Evolutionary conservation across 257 asterid genomes (phyloP), one percentile per base, ranked within the genome.

Genomic region (Penstemon eatonii): DNA sequence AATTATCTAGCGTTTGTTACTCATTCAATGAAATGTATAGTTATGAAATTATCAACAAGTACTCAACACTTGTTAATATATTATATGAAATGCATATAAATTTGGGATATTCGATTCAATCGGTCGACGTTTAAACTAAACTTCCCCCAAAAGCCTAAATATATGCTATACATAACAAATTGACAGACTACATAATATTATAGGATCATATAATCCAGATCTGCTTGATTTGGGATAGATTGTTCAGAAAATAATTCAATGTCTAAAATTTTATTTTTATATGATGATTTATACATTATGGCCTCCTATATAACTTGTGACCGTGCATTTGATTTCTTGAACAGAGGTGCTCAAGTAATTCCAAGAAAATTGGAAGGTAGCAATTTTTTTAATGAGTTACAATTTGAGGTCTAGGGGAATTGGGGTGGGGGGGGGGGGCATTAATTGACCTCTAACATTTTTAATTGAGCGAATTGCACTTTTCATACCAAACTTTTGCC

Each of bases 321-420:
- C 25, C 2, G 7, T n/a, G 7, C 19, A 8, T 67, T 75, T 75
- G 54, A 53, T 59, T 71, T 64, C 60, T 70, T 77, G 60, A 64
- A 36, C 83, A 91, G 97, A 87, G 49, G 13, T 54, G 61, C 41
- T 52, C 85, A 38, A 73, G 67, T 60, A 76, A 69, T 4, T 60
- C 86, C 40, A 81, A 72, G 66, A 82, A 75, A 74, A 44, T 82
- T 4, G 55, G 39, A 60, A 70, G 84, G 86, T 82, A 56, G n/a
- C 60, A 46, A 55, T 66, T 56, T 61, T 53, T 64, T 55, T 52
- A 50, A 67, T 18, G 46, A 44, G 65, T 55, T 43, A 25, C 54
- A 57, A 39, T 40, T 60, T 40, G 37, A 60, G 51, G 49, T 63
- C 69, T 10, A 15, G 18, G 18, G 18, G 18, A 15, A 15, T 15